A percentile compares a stretch with the other conserved stretches of the same genome.
Conservation (phyloP, 306 rosid genomes). For the Gillenia trifoliata region DNA sequence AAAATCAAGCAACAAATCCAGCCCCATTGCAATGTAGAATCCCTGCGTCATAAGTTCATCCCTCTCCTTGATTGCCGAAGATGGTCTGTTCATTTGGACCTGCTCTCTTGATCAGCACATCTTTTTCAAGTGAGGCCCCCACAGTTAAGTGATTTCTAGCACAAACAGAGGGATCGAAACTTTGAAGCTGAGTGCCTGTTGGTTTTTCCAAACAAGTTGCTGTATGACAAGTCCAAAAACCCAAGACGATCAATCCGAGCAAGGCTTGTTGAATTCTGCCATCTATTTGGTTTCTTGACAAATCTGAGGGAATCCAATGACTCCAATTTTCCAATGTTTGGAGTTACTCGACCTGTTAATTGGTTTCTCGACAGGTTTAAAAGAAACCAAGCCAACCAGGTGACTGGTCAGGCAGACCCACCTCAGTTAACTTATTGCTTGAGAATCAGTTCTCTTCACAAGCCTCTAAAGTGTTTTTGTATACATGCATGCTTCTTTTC, state of each 20-base stretch:
- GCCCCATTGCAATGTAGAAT: slow-evolving; percentile 5
- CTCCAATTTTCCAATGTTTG: slow-evolving; percentile 3
- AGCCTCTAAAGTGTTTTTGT: slow-evolving; percentile 30
- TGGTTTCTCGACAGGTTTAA: slow-evolving; percentile 25
- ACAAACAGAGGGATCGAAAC: not conserved
- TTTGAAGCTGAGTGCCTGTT: rapidly evolving
- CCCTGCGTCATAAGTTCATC: slow-evolving; percentile 6
- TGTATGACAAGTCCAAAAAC: not conserved
- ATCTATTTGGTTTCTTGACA: slow-evolving; percentile 23
- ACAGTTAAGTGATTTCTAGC: not conserved
- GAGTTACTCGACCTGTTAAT: slow-evolving; percentile 22
- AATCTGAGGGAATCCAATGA: not conserved
- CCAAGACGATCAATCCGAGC: rapidly evolving
- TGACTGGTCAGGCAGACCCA: slow-evolving; percentile 17
- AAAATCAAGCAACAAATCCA: slow-evolving; percentile 22
- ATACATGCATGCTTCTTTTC: no score
- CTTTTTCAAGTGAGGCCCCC: not conserved
- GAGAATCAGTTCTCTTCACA: slow-evolving; percentile 20
- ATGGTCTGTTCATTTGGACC: no score
- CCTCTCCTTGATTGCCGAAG: not conserved
- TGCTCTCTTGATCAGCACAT: no score
- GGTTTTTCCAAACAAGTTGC: slow-evolving; percentile 27
- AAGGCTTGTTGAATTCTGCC: slow-evolving; percentile 20
- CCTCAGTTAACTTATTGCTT: slow-evolving; percentile 17
- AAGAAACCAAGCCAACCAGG: not conserved